Evolutionary conservation across 257 asterid species (phyloP).

Genomic region (Paulownia fortunei): DNA sequence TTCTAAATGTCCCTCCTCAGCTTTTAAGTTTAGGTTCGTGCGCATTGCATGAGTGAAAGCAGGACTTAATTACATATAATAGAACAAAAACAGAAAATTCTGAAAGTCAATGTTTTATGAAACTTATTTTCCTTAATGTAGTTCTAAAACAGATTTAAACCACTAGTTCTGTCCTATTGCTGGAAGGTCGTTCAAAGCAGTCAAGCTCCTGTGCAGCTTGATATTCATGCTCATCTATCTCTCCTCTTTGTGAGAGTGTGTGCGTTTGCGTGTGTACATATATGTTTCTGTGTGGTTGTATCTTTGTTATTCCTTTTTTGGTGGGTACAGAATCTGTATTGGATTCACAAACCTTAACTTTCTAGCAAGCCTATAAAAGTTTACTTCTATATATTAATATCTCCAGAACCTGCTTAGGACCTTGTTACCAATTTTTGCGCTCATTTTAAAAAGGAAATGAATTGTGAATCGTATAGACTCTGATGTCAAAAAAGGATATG

Average conservation of each 20-base stretch:
- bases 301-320: neutral
- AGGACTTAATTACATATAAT: constrained; percentile 7
- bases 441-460: neutral
- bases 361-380: neutral
- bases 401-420: no score
- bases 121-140: neutral
- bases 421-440: neutral
- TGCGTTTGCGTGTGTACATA: neutral
- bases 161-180: neutral
- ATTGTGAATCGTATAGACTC: neutral
- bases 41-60: constrained; percentile 21
- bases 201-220: neutral
- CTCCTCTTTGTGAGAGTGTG: neutral
- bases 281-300: neutral
- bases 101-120: neutral
- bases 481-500: neutral
- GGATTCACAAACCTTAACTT: neutral
- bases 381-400: neutral
- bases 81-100: neutral
- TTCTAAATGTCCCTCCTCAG: constrained; percentile 36
- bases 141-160: neutral
- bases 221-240: neutral
- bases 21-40: constrained; percentile 31
- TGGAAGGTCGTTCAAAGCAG: neutral
- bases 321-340: neutral